Percentiles rank a stretch among this genome's conserved stretches.
Conservation (phyloP, 768 basidiomycete species). For the Tylopilus vinaceipallidus region DNA sequence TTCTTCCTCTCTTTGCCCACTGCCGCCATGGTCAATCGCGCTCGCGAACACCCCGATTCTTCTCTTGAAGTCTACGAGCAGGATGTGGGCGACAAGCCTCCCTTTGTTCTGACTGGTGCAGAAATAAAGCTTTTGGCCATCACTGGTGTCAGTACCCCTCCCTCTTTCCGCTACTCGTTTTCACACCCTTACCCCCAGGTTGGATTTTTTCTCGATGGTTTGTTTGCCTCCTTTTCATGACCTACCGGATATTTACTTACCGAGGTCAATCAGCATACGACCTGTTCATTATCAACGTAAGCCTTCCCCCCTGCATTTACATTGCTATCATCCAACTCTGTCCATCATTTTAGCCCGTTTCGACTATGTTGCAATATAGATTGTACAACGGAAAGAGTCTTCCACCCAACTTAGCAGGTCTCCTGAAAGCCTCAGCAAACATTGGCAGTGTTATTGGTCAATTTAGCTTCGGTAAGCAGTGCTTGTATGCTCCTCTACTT, state of each 20-base stretch:
- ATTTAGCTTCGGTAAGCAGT: constrained; percentile 52
- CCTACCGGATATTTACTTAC: constrained; percentile 1
- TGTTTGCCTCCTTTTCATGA: constrained; percentile 12
- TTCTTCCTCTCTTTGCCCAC: neutral
- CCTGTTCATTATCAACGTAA: constrained; percentile 66
- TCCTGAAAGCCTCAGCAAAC: constrained; percentile 67
- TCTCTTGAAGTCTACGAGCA: constrained; percentile 30
- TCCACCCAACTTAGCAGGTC: constrained; percentile 55
- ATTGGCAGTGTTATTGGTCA: constrained; percentile 74
- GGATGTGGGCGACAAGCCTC: constrained; percentile 31
- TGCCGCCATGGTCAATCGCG: constrained; percentile 11
- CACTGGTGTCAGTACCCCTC: constrained; percentile 46
- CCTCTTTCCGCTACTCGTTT: neutral
- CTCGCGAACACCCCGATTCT: neutral
- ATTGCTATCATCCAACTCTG: neutral
- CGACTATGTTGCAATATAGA: constrained; percentile 66
- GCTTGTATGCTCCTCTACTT: neutral
- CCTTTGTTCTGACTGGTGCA: constrained; percentile 40
- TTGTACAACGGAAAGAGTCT: constrained; percentile 52
- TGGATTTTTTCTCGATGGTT: constrained; percentile 72
- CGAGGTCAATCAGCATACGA: constrained; percentile 54
- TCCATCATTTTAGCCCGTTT: constrained; percentile 46
- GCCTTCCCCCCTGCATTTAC: constrained; percentile 10
- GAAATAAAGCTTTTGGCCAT: constrained; percentile 63
- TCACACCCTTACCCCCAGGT: constrained; percentile 37